phyloP scores from a whole-genome alignment of 1,139 yeast species.

The Candida tetrigidarum region DNA sequence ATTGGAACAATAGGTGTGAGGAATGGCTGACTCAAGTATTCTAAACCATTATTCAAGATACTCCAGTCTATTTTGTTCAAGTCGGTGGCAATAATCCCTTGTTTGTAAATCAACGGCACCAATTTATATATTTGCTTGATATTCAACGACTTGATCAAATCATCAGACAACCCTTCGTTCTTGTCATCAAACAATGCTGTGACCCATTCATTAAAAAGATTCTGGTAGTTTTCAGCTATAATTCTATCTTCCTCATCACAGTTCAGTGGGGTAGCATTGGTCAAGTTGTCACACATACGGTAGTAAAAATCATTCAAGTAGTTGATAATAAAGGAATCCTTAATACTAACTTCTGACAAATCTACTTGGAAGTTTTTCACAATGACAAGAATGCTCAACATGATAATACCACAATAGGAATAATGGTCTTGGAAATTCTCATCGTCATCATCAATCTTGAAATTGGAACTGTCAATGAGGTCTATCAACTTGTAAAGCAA shows the following conservation, averaged over 20 bases:
- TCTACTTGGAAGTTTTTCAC: slow-evolving; percentile 49
- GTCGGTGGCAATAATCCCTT: slow-evolving; percentile 67
- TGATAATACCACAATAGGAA: slow-evolving; percentile 64
- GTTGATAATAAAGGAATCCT: slow-evolving; percentile 37
- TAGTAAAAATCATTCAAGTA: slow-evolving; percentile 39
- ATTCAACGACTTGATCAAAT: slow-evolving; percentile 66
- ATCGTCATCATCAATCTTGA: slow-evolving; percentile 43
- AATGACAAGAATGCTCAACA: slow-evolving; percentile 53
- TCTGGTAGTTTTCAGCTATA: slow-evolving; percentile 42
- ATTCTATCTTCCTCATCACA: slow-evolving; percentile 33
- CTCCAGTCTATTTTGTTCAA: slow-evolving; percentile 48
- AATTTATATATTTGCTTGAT: slow-evolving; percentile 70
- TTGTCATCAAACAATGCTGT: slow-evolving; percentile 71
- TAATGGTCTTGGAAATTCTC: slow-evolving; percentile 71
- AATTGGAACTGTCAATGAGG: slow-evolving; percentile 38
- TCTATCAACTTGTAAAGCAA: slow-evolving; percentile 31
- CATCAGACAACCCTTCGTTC: slow-evolving; percentile 87
- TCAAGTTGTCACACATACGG: slow-evolving; percentile 37
- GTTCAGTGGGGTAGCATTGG: slow-evolving; percentile 20
- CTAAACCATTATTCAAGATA: slow-evolving; percentile 45
- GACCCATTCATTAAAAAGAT: slow-evolving; percentile 75
- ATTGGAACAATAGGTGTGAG: slow-evolving; percentile 44
- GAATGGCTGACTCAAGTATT: slow-evolving; percentile 47
- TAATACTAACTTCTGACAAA: slow-evolving; percentile 24
- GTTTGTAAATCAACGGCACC: slow-evolving; percentile 75